Percentiles rank a stretch among this genome's conserved stretches.
Conservation (phyloP, 2,329 filamentous ascomycete genomes). For the Raffaelea albimanens region DNA sequence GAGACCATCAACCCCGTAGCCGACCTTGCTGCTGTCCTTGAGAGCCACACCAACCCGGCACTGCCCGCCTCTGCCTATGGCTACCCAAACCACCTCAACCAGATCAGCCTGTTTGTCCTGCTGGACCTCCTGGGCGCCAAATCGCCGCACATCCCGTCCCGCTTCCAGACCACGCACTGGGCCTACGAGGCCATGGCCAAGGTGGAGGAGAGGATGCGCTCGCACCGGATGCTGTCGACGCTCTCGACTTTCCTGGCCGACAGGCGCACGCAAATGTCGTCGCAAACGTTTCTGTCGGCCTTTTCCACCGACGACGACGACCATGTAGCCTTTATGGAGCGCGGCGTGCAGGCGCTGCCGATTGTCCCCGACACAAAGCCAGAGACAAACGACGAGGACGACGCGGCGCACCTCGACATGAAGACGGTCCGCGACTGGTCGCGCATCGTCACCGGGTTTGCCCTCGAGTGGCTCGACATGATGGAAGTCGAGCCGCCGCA, state of each 20-base stretch:
- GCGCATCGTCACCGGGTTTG: conserved; percentile 61
- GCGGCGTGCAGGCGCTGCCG: conserved; percentile 68
- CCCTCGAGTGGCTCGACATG: conserved; percentile 72
- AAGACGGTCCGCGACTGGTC: conserved; percentile 69
- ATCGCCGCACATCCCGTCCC: conserved; percentile 52
- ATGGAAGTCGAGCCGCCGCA: conserved; percentile 24
- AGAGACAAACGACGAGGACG: conserved; percentile 57
- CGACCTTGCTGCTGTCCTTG: conserved; percentile 65
- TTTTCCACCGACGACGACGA: conserved; percentile 62
- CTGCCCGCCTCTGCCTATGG: conserved; percentile 51
- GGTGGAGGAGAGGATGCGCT: conserved; percentile 54
- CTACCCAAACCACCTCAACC: conserved; percentile 58
- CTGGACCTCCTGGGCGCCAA: conserved; percentile 81
- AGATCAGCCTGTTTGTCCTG: conserved; percentile 77
- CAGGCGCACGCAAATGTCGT: conserved; percentile 36
- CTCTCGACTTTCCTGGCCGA: conserved; percentile 56
- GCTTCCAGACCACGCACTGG: conserved; percentile 73
- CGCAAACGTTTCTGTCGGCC: conserved; percentile 29
- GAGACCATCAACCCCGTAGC: no score
- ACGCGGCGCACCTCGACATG: conserved; percentile 63
- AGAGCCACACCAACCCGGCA: conserved; percentile 53
- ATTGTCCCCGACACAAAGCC: conserved; percentile 67
- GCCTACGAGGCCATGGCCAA: conserved; percentile 59
- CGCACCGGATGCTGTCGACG: conserved; percentile 31
- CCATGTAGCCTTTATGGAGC: conserved; percentile 65